Evolutionary conservation across 2,329 filamentous ascomycete genomes (phyloP).

Genomic region (Colletotrichum costaricense): DNA sequence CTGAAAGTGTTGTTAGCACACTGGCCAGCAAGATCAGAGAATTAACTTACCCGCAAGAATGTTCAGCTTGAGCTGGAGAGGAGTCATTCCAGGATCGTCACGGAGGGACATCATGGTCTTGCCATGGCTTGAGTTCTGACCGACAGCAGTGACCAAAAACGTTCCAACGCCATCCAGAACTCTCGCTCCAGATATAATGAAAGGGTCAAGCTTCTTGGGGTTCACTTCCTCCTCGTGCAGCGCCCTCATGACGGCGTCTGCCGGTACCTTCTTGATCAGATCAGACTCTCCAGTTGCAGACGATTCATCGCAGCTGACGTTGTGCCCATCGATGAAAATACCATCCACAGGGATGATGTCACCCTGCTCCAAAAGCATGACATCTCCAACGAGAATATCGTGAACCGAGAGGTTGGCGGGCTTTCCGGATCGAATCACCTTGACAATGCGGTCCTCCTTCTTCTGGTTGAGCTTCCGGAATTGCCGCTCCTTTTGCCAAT

Average conservation of each 20-base stretch:
- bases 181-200: conserved; percentile 85
- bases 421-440: conserved; percentile 79
- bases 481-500: conserved; percentile 85
- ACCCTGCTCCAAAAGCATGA: conserved; percentile 80
- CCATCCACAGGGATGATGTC: conserved; percentile 79
- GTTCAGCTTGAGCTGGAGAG: conserved; percentile 39
- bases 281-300: conserved; percentile 82
- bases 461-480: conserved; percentile 85
- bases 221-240: conserved; percentile 60
- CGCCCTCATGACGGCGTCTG: conserved; percentile 66
- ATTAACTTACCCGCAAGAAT: conserved; percentile 36
- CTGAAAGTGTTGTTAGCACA: conserved; percentile 8
- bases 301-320: conserved; percentile 75
- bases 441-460: conserved; percentile 80
- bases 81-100: conserved; percentile 38
- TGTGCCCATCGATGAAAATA: conserved; percentile 68
- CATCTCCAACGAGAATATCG: conserved; percentile 79
- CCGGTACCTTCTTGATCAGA: conserved; percentile 73
- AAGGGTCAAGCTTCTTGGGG: conserved; percentile 74
- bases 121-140: conserved; percentile 37
- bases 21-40: too few species aligned
- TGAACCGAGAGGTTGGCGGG: conserved; percentile 76
- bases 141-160: conserved; percentile 38
- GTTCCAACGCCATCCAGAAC: conserved; percentile 59
- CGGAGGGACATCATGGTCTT: conserved; percentile 40